phyloP scores from a whole-genome alignment of 306 rosid genomes.

The Lathyrus tuberosus region DNA sequence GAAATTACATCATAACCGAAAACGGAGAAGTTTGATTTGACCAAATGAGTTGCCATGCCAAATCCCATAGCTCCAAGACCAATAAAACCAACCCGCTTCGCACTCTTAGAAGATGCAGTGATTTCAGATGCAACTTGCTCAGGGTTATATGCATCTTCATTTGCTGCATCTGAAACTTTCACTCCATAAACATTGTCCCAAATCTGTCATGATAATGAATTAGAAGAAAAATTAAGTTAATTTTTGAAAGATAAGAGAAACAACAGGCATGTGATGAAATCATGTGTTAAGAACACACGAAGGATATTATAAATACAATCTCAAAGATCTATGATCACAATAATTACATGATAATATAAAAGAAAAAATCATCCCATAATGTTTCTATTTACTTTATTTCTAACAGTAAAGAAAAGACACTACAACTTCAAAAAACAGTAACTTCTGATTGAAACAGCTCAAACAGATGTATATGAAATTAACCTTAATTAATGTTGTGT shows the following conservation, averaged over 20 bases:
- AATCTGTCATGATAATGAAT: conserved; percentile 51
- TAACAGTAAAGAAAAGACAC: conserved; percentile 10
- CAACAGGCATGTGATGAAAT: conserved; percentile 2
- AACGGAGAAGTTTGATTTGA: conserved; percentile 72
- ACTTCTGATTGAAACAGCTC: conserved; percentile 35
- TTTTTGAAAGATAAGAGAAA: conserved; percentile 13
- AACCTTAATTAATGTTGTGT: conserved; percentile 64
- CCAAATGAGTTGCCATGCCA: conserved; percentile 96
- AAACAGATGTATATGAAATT: conserved; percentile 30
- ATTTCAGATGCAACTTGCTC: conserved; percentile 66
- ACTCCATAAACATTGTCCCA: conserved; percentile 78
- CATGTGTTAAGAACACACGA: conserved; percentile 1
- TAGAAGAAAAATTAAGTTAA: not conserved
- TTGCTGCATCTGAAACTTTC: conserved; percentile 69
- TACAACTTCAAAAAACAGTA: conserved; percentile 5
- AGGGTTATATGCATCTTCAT: conserved; percentile 68
- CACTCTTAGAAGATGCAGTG: conserved; percentile 52
- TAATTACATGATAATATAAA: conserved; percentile 13
- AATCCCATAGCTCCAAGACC: conserved; percentile 99
- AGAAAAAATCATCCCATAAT: not conserved
- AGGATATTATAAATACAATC: conserved; percentile 3
- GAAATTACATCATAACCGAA: conserved; percentile 90
- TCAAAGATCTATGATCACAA: not conserved
- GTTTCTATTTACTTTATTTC: not conserved
- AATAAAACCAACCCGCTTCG: conserved; percentile 75